These are phyloP conservation scores for Thermomyces lanuginosus DNA, from an alignment of 2,329 filamentous ascomycete genomes.

Conservation along the genomic window DNA sequence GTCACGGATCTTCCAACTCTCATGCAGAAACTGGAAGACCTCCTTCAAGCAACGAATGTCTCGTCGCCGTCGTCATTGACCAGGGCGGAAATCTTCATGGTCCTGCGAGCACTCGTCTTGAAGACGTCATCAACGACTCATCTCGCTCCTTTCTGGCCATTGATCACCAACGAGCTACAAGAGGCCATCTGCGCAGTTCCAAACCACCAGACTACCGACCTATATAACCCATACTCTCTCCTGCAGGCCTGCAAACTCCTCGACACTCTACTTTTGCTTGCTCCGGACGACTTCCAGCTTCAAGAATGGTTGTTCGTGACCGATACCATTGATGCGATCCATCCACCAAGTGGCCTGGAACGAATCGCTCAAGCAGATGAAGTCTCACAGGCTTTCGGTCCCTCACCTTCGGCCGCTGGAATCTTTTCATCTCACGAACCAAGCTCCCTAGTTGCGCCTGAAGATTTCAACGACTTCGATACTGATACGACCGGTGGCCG, in stretches of 20 bases:
- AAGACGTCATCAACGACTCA: constrained; percentile 65
- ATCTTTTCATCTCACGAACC: no score
- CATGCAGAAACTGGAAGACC: constrained; percentile 70
- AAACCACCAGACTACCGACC: constrained; percentile 53
- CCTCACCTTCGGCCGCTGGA: constrained; percentile 13
- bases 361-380: constrained; percentile 69
- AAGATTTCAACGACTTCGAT: no score
- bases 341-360: constrained; percentile 53
- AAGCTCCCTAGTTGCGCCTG: no score
- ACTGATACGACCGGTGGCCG: constrained; percentile 15
- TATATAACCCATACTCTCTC: constrained; percentile 59
- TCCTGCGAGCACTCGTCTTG: constrained; percentile 66
- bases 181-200: constrained; percentile 60
- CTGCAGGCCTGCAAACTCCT: constrained; percentile 89
- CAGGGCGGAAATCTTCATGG: constrained; percentile 75
- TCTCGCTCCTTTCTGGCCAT: constrained; percentile 73
- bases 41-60: constrained; percentile 65
- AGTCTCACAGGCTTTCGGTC: constrained; percentile 57
- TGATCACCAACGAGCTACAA: constrained; percentile 74
- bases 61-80: constrained; percentile 87
- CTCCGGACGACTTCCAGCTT: constrained; percentile 93
- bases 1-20: constrained; percentile 57
- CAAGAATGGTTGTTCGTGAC: constrained; percentile 96
- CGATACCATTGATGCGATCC: constrained; percentile 91
- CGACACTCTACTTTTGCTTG: constrained; percentile 69